Base-by-base conservation (phyloP, 2,329 filamentous ascomycete species). In the Fusarium siculi region DNA sequence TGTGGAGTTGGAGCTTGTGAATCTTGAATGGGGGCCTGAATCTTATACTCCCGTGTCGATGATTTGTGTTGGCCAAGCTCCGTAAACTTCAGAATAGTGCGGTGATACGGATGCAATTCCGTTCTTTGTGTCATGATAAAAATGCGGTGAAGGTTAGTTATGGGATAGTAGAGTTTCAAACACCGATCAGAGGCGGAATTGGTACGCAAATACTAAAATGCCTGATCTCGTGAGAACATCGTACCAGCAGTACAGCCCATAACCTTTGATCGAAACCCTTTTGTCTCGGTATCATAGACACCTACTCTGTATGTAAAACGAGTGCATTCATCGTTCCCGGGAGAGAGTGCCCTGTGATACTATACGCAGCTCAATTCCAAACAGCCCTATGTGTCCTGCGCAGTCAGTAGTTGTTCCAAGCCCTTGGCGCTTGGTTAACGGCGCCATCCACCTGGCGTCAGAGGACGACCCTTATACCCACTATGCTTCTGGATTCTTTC, bases 401-500 rank as follows among this genome's bases (percentile, higher is more conserved):
- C 23, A 28, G 43, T 32, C 16, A n/a, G 40, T 23, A 59, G 66
- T 42, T 55, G 43, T 37, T 42, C 42, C 55, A 70, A 58, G 66
- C 65, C 54, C 44, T 70, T 53, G 65, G 52, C 46, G 60, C 42
- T 43, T 73, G 70, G 58, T 58, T 40, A 73, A 73, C 70, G 70
- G 65, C 60, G 36, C 65, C 40, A 66, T 58, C n/a, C 34, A 58
- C 47, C 55, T 66, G 50, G 65, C 57, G 53, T 67, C 37, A 55
- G 57, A 56, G 39, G 15, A 60, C 39, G 55, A 73, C 70, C 66
- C 66, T 56, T 60, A 66, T 44, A 46, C 46, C 69, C 43, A 50
- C 54, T 49, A 50, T 65, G 59, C 70, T 73, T 73, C 70, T 73
- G 66, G 52, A 57, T 70, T 50, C 36, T 67, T 66, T 73, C 70